A percentile compares a stretch with the other conserved stretches of the same genome.
Evolutionary conservation across 495 filamentous ascomycete genomes (phyloP).

Genomic region (Hyaloscypha finlandica): DNA sequence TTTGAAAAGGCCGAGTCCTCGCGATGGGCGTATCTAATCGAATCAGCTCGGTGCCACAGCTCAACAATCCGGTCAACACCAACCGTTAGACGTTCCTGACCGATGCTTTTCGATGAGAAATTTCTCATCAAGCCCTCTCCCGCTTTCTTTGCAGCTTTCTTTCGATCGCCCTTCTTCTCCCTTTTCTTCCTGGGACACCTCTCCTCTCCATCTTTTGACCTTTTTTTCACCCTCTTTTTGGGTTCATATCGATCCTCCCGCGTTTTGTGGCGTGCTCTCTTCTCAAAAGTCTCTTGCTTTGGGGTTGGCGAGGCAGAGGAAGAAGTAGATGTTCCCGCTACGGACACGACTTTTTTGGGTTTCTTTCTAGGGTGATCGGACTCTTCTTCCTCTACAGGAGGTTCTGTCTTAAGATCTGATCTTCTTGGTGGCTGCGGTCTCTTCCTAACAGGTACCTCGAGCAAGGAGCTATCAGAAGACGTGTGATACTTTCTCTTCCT

Average conservation of each 20-base stretch:
- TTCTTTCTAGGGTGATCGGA: neutral
- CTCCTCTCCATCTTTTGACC: conserved; percentile 11
- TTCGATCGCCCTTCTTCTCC: conserved; percentile 39
- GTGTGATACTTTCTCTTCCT: conserved; percentile 26
- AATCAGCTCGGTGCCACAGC: conserved; percentile 27
- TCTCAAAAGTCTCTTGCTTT: conserved; percentile 50
- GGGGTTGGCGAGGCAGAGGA: neutral
- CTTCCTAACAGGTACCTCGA: conserved; percentile 27
- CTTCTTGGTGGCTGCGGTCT: neutral
- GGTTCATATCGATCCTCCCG: conserved; percentile 56
- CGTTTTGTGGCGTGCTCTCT: conserved; percentile 62
- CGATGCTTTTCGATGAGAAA: conserved; percentile 66
- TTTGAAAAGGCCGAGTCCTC: conserved; percentile 65
- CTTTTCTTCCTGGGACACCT: conserved; percentile 34
- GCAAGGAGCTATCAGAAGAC: conserved; percentile 33
- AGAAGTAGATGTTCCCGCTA: neutral
- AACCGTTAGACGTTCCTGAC: conserved; percentile 64
- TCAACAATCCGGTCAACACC: conserved; percentile 22
- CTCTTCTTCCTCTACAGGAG: neutral
- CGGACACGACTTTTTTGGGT: neutral
- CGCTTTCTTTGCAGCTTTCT: conserved; percentile 34
- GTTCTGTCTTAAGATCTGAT: neutral
- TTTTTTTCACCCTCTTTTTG: conserved; percentile 36
- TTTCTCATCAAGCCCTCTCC: conserved; percentile 57
- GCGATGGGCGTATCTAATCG: conserved; percentile 55